Base-by-base conservation (phyloP, 192 early-diverging fungal species). In the Entomortierella beljakovae region DNA sequence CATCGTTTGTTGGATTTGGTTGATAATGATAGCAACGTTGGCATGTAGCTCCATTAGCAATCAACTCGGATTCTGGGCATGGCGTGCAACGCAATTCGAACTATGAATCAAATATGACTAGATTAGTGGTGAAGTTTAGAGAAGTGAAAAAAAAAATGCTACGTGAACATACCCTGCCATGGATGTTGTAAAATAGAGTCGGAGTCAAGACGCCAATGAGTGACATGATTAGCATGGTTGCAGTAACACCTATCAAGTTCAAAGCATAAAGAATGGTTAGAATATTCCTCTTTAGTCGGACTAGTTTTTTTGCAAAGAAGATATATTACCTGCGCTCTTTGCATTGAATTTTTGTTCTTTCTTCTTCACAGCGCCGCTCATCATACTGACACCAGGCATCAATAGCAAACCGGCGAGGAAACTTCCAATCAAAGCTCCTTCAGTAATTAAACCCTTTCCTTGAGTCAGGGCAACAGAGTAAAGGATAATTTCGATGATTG, bases 291-390 rank as follows among this genome's bases (percentile, higher is more conserved):
- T n/a, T n/a, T n/a, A n/a, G n/a, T n/a, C n/a, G n/a, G n/a, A n/a
- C n/a, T n/a, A n/a, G n/a, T n/a, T n/a, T n/a, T n/a, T n/a, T n/a
- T n/a, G n/a, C n/a, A n/a, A n/a, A n/a, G n/a, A n/a, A 56, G 32
- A 35, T 29, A 15, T 20, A 46, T 63, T 84, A 85, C 88, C 94
- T 51, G 98, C 96, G 61, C 92, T 91, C 76, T 97, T 97, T 52
- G 91, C 93, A 76, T 99, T 98, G 83, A 99, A 99, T 37, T 86
- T 88, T 83, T 97, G 96, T 71, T 97, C 94, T 82, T 97, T 96
- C 67, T 91, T 84, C 73, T 92, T 96, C 31, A 96, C 75, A 23
- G 94, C 96, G 23, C 96, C 95, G 50, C 92, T 91, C 50, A 98
- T 88, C 98, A 99, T 99, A 72, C 92, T 93, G 42, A 93, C 82